Evolutionary conservation across 2,329 filamentous ascomycete genomes (phyloP).

Genomic region (Penicillium freii): DNA sequence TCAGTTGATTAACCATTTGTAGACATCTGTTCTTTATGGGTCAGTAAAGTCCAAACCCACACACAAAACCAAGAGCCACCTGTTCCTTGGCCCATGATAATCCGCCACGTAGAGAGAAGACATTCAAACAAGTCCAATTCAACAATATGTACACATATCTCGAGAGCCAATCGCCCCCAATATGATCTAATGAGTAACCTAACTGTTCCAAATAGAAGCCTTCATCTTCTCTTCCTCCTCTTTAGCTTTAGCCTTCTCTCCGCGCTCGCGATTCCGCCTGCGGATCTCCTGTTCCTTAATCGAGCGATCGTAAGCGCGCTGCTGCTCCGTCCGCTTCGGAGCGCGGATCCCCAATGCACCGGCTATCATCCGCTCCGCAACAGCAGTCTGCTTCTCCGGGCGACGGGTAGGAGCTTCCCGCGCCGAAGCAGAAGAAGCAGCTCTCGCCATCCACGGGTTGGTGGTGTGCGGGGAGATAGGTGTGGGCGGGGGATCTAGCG

Average conservation of each 20-base stretch:
- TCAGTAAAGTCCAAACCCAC: background rate
- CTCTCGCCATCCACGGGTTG: slow-evolving; percentile 16
- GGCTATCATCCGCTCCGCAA: slow-evolving; percentile 85
- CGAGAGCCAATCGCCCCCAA: background rate
- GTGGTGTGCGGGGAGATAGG: slow-evolving; percentile 57
- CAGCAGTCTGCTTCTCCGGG: slow-evolving; percentile 91
- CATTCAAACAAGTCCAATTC: background rate
- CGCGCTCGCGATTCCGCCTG: slow-evolving; percentile 68
- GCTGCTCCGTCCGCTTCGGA: slow-evolving; percentile 81
- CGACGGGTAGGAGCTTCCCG: slow-evolving; percentile 38
- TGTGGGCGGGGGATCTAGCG: slow-evolving; percentile 63
- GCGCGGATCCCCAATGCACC: slow-evolving; percentile 78
- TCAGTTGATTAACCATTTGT: background rate
- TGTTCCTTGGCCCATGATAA: background rate
- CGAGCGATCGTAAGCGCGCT: slow-evolving; percentile 79
- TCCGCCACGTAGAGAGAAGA: background rate
- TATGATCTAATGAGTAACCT: background rate
- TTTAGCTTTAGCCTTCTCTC: slow-evolving; percentile 61
- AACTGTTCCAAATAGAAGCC: slow-evolving; percentile 79
- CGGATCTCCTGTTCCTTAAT: slow-evolving; percentile 81
- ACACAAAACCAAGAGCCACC: background rate
- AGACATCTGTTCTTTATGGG: background rate
- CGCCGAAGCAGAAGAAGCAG: slow-evolving; percentile 17
- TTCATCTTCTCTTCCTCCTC: slow-evolving; percentile 71
- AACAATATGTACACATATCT: slow-evolving; percentile 9